Evolutionary conservation across 768 basidiomycete genomes (phyloP), one percentile per base, ranked within the genome.

Genomic region (Mycena amicta): DNA sequence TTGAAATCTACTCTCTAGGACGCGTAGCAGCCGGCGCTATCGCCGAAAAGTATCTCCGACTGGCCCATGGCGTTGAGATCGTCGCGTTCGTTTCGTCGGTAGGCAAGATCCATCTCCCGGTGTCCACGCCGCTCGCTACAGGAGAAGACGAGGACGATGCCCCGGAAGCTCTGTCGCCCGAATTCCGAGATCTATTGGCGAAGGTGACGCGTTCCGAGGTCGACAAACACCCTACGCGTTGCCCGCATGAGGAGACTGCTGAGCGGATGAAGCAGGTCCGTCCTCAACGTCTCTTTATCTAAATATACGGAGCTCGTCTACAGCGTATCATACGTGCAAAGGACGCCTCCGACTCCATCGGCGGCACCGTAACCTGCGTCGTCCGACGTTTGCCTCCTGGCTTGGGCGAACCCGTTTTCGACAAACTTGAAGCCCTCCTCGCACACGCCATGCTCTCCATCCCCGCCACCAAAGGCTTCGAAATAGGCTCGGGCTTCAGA

Each of bases 391-490:
- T 89, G 2, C 97, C 97, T 46, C 76, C 88, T 20, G 97, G 97
- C 6, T 85, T 98, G 27, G 97, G 97, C 50, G 97, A 98, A 73
- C 97, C 97, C 53, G 90, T 93, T 51, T 98, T 99, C 74, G 95
- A 99, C 83, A 98, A 98, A 75, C 89, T 98, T 72, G 96, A 97
- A 74, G 97, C 97, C 20, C 84, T 84, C 61, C 87, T 99, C 59
- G 96, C 85, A 13, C 97, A 98, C 71, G 97, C 97, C 6, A 98
- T 99, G 96, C 84, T 99, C 52, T 97, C 95, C 54, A 97, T 99
- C 69, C 97, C 97, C 26, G 96, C 97, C 18, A 98, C 97, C 54
- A 99, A 99, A 70, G 94, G 87, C 5, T 98, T 99, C 73, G 97
- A 99, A 76, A 88, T 98, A 63, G 97, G 97, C 39, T 96, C 93